Conservation (phyloP, 768 basidiomycete genomes). For the Panus rudis region DNA sequence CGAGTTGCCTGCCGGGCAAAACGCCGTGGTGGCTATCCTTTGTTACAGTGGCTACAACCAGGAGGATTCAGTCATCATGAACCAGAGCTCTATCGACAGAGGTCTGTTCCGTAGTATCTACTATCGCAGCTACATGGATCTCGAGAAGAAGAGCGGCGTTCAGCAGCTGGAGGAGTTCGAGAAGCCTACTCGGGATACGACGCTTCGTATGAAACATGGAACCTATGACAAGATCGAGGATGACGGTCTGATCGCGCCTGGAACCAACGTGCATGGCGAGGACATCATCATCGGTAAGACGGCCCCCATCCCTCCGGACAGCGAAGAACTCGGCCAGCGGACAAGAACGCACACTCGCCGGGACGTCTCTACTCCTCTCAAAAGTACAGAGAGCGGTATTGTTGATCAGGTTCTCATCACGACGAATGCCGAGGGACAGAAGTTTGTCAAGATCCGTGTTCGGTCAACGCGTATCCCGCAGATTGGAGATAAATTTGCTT, state of each 20-base stretch:
- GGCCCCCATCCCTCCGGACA: slow-evolving; percentile 92
- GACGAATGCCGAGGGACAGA: slow-evolving; percentile 92
- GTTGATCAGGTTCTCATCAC: slow-evolving; percentile 97
- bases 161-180: slow-evolving; percentile 94
- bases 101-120: slow-evolving; percentile 98
- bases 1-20: slow-evolving; percentile 98
- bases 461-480: slow-evolving; percentile 95
- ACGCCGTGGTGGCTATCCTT: slow-evolving; percentile 95
- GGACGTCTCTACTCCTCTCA: slow-evolving; percentile 95
- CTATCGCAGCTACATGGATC: slow-evolving; percentile 97
- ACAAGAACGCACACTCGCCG: slow-evolving; percentile 90
- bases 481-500: slow-evolving; percentile 98
- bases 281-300: slow-evolving; percentile 99
- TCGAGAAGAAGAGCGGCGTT: slow-evolving; percentile 94
- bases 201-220: slow-evolving; percentile 94
- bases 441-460: slow-evolving; percentile 97
- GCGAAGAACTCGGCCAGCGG: slow-evolving; percentile 93
- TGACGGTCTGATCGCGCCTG: slow-evolving; percentile 93
- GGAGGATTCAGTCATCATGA: slow-evolving; percentile 99
- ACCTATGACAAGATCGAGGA: slow-evolving; percentile 98
- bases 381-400: slow-evolving; percentile 96
- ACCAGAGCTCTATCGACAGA: slow-evolving; percentile 96
- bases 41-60: slow-evolving; percentile 99
- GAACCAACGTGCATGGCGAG: slow-evolving; percentile 90
- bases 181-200: slow-evolving; percentile 89